Conservation (phyloP, 2,329 filamentous ascomycete genomes). For the Cryoendolithus antarcticus region DNA sequence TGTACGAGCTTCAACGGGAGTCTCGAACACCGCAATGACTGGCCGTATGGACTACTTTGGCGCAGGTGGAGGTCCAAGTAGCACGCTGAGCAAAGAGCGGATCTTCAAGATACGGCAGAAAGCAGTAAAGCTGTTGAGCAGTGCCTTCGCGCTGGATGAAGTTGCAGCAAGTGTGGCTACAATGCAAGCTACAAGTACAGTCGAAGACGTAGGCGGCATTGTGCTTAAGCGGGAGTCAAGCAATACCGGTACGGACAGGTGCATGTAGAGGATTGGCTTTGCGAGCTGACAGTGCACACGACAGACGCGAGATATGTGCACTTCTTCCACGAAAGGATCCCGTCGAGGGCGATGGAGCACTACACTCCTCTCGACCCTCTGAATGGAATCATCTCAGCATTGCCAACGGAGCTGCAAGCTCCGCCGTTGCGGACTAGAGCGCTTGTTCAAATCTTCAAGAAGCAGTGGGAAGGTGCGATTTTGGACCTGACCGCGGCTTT, state of each 20-base stretch:
- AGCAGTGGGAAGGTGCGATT: slow-evolving; percentile 57
- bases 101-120: slow-evolving; percentile 71
- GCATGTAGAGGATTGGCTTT: not conserved
- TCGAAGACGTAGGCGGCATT: slow-evolving; percentile 63
- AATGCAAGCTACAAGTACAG: slow-evolving; percentile 66
- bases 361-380: slow-evolving; percentile 56
- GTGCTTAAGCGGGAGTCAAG: slow-evolving; percentile 59
- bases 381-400: slow-evolving; percentile 52
- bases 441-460: slow-evolving; percentile 62
- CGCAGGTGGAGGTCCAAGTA: slow-evolving; percentile 38
- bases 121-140: slow-evolving; percentile 63
- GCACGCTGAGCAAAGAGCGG: slow-evolving; percentile 62
- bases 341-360: slow-evolving; percentile 58
- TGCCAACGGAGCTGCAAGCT: slow-evolving; percentile 51
- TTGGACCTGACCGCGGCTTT: slow-evolving; percentile 60
- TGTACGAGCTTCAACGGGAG: slow-evolving; percentile 63
- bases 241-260: slow-evolving; percentile 30
- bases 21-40: slow-evolving; percentile 52
- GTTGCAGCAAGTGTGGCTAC: slow-evolving; percentile 71
- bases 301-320: slow-evolving; percentile 73
- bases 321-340: slow-evolving; percentile 86
- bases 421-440: slow-evolving; percentile 62
- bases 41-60: slow-evolving; percentile 36
- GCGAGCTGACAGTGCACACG: not conserved
- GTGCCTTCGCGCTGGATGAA: slow-evolving; percentile 70